Evolutionary conservation across 257 asterid species (phyloP), one percentile per base, ranked within the genome.

Genomic region (Jasminum sambac): DNA sequence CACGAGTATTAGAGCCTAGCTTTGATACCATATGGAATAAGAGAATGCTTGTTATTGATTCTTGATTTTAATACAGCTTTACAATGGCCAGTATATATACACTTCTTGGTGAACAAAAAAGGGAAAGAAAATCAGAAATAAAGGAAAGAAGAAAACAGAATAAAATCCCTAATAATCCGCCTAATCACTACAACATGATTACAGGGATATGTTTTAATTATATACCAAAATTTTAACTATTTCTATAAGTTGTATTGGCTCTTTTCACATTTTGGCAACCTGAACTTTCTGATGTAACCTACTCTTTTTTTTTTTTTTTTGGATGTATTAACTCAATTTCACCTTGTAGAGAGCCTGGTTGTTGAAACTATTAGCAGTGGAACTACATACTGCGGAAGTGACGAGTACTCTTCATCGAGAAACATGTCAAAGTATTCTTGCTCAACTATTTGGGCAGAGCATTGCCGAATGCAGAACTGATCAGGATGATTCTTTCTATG

Each of bases 291-390:
- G 14, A 19, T 21, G 4, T 9, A 23, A 55, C 36, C 21, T 17
- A 26, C 43, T 25, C 19, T 71, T 65, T 38, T 6, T n/a, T n/a
- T n/a, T n/a, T n/a, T n/a, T n/a, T 60, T 58, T 57, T 69, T 36
- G n/a, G 57, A 52, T 17, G 21, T 23, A 10, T 42, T 59, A 38
- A 16, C 19, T 36, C 59, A 48, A 52, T 69, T 74, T 60, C 72
- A 62, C 78, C 74, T 30, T 84, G 71, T 82, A 94, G 99, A 84
- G 97, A 81, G 95, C 99, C 36, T 94, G 99, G 99, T 74, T 94
- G 69, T 83, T 91, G 88, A 94, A 94, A 87, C 96, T 94, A 78
- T 84, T 94, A 74, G 90, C 98, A 48, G 84, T 89, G 26, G 98
- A 86, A 70, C 76, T 91, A 50, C 99, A 94, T 82, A 85, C 85